These are phyloP conservation scores for Chenopodium formosanum DNA, from an alignment of 148 eudicot species.

Conservation along the genomic window DNA sequence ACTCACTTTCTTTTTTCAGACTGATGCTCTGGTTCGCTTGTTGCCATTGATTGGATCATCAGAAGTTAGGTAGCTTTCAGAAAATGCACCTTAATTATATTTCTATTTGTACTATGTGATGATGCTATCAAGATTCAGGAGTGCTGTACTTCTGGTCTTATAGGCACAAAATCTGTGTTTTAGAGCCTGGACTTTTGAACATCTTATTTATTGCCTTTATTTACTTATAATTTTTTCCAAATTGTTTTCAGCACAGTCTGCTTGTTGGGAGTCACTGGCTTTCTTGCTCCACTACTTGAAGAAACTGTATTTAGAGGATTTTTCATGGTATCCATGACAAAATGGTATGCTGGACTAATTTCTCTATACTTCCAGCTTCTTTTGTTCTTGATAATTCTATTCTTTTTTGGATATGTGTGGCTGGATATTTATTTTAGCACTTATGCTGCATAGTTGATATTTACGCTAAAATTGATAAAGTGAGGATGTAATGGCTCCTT, in stretches of 20 bases:
- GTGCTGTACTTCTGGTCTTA: background rate
- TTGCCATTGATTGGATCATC: conserved; percentile 96
- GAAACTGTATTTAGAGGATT: conserved; percentile 96
- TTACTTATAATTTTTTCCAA: background rate
- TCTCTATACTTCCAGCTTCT: background rate
- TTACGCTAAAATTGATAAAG: background rate
- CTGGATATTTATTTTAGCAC: background rate
- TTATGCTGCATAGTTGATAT: background rate
- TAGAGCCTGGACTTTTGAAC: background rate
- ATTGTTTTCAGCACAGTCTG: conserved; percentile 70
- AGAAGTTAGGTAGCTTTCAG: conserved; percentile 51
- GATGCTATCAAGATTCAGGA: background rate
- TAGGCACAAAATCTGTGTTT: background rate
- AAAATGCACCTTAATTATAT: background rate
- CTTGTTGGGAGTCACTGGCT: conserved; percentile 75
- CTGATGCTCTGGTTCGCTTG: conserved; percentile 77
- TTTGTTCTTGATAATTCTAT: background rate
- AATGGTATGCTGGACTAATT: conserved; percentile 51
- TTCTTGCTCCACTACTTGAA: conserved; percentile 95
- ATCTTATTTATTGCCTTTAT: background rate
- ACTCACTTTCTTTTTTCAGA: conserved; percentile 46
- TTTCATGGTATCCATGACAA: conserved; percentile 82
- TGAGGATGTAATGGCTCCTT: background rate
- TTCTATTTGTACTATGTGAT: background rate
- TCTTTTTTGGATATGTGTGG: background rate